Base-by-base conservation (phyloP, 73 alveolate genomes). In the Paramecium octaurelia region DNA sequence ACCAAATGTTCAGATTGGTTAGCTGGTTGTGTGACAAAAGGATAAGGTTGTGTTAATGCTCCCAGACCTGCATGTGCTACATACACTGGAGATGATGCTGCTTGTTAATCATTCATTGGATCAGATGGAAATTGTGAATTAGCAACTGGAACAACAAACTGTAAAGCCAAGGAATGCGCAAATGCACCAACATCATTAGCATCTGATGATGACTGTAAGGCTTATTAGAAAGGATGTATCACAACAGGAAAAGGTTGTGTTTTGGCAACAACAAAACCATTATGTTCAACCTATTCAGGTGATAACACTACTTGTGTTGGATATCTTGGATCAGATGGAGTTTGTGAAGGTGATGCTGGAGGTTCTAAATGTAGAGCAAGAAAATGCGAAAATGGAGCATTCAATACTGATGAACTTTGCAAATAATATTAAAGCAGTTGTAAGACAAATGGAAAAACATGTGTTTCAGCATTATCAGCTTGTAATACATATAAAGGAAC, bases 181-280 rank as follows among this genome's bases (percentile, higher is more conserved):
- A 24, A 64, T 64, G 34, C 40, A 4, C 84, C 84, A 64, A 4
- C 42, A 20, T 12, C 43, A 4, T 20, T 35, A 21, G 20, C 35
- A 2, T 14, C 84, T 20, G 42, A 64, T 64, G 40, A 16, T 21
- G 84, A 64, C 14, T 64, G 84, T 14, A 64, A 20, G 6, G 84
- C 84, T 1, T 64, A 20, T 35, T 8, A 24, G 12, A 12, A 4
- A 16, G 34, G 34, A n/a, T 64, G 84, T 64, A 16, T 64, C n/a
- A 64, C 84, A 18, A 64, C 84, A 64, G 84, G 84, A 21, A 64
- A 64, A 64, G 84, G 84, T 2, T 64, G 84, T 64, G 42, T 64
- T 64, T 23, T 35, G 8, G 42, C 40, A 21, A 23, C 29, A 20
- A 35, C 20, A 20, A 24, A 24, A 7, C 44, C 44, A 6, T 38